Base-by-base conservation (phyloP, 169 alveolate genomes). In the Condylostoma magnum region DNA sequence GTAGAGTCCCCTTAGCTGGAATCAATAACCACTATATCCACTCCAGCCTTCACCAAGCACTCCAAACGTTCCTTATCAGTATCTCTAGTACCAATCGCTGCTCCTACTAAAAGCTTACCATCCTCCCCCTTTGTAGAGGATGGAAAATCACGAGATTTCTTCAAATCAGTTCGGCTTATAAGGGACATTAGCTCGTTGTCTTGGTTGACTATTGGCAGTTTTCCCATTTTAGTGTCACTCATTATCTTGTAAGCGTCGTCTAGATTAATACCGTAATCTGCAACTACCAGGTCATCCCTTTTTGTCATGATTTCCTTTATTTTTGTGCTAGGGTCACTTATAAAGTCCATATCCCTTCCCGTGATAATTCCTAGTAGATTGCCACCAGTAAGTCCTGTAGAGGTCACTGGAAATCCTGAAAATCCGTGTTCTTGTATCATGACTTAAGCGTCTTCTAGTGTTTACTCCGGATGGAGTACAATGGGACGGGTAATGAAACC, bases 1-100 rank as follows among this genome's bases (percentile, higher is more conserved):
- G 87, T 77, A 67, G 97, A 91, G 80, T 93, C 93, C 34, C 99
- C 99, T 86, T 95, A 97, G 78, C 96, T 87, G 65, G 98, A 92
- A 85, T 95, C 99, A 47, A 95, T 83, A 69, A 94, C 94, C 36
- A 95, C 47, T 8, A 90, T 77, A 58, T 89, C 95, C 5, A 83
- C 87, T 47, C 79, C 79, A 28, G 88, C 86, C 30, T 83, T 85
- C 0, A 67, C 43, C 37, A 94, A 3, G 1, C 82, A 74, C 22
- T 69, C 85, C 18, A 37, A 34, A 55, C 90, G 69, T 53, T 5
- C 47, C 27, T 20, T n/a, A n/a, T 51, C 46, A 8, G 58, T 55
- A 25, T 75, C 87, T 77, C 82, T 79, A 2, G 94, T 88, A 18
- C 92, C 82, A 8, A 90, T 50, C 18, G 97, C 94, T 0, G 95